Base-by-base conservation (phyloP, 345 rosid species). In the Cardiospermum halicacabum region DNA sequence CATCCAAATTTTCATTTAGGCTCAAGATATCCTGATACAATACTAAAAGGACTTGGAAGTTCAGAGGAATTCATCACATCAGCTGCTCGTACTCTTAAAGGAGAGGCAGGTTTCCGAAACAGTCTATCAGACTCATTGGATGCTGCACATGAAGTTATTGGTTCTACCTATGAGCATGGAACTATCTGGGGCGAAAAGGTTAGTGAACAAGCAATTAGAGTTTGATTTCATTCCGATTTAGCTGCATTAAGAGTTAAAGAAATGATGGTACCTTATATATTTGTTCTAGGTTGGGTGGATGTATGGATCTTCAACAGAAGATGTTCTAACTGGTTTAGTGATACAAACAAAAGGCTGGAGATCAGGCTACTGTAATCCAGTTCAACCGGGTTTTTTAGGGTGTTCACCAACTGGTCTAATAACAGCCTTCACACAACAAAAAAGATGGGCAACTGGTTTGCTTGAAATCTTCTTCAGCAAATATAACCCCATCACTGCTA, bases 271-370 rank as follows among this genome's bases (percentile, higher is more conserved):
- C 5, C 9, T 4, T 34, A 34, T 34, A 34, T 34, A 34, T 26
- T 62, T 21, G 28, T 45, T 47, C 31, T 25, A 86, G 88, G 19
- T 81, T 8, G 95, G 96, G 5, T 85, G 81, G 90, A 71, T 78
- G 36, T 87, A 92, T 40, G 98, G 83, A 32, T 78, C 97, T 15
- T 37, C 65, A 0, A 11, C 83, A 1, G 92, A 92, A 71, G 98
- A 87, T 34, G 0, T 63, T 3, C 53, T 82, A 6, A 89, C 98
- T 0, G 81, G 96, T 7, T 11, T 84, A 2, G 28, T 7, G 49
- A 80, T 91, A 36, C 94, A 88, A 11, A 22, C 62, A 2, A 81
- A 74, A 64, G 94, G 89, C 1, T 91, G 94, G 91, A 75, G 58
- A 27, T 63, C 85, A 19, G 22, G 32, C 1, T 64, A 26, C 1